phyloP scores from a whole-genome alignment of 2,329 filamentous ascomycete genomes.

The Whalleya microplaca region DNA sequence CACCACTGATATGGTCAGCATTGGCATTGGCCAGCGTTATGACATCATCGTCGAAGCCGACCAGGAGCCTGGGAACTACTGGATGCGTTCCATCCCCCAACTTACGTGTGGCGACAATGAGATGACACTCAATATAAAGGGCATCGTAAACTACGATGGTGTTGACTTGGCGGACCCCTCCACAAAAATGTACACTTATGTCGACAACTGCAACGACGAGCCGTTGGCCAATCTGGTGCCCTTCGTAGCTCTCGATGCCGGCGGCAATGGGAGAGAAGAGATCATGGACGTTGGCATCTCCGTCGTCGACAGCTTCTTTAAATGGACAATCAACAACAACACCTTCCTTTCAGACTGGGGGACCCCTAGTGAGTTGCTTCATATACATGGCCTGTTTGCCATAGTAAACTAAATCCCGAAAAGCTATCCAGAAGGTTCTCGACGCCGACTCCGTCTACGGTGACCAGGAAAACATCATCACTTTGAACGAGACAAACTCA shows the following conservation, averaged over 20 bases:
- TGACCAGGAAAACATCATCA: slow-evolving; percentile 36
- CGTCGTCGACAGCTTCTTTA: slow-evolving; percentile 42
- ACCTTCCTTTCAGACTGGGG: slow-evolving; percentile 53
- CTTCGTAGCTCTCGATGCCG: slow-evolving; percentile 40
- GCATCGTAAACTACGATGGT: slow-evolving; percentile 50
- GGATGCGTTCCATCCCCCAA: slow-evolving; percentile 52
- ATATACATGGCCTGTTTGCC: not conserved
- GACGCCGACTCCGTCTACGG: slow-evolving; percentile 30
- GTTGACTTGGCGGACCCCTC: slow-evolving; percentile 23
- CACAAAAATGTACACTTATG: slow-evolving; percentile 11
- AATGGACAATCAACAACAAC: slow-evolving; percentile 53
- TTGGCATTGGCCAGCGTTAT: slow-evolving; percentile 44
- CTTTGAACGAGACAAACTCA: slow-evolving; percentile 33
- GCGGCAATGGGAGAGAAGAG: slow-evolving; percentile 28
- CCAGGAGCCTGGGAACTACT: slow-evolving; percentile 45
- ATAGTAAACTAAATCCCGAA: not conserved
- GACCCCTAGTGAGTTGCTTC: slow-evolving; percentile 43
- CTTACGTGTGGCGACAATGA: slow-evolving; percentile 45
- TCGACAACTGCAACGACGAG: slow-evolving; percentile 43
- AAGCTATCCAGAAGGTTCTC: slow-evolving; percentile 40
- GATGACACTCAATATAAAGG: slow-evolving; percentile 48
- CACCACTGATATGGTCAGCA: slow-evolving; percentile 45
- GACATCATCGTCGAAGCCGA: slow-evolving; percentile 52
- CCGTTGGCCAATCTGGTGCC: slow-evolving; percentile 40
- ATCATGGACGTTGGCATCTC: slow-evolving; percentile 35